Percentiles rank a stretch among this genome's conserved stretches.
These are phyloP conservation scores for bread wheat (Triticum aestivum) DNA, from an alignment of 176 grass and related monocot genomes.

Conservation along the genomic window IWGSC_CS_RefSeq_v2.1 NC_057811.1:376547067-376547566, in stretches of 20 bases:
- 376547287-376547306: background rate
- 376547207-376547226: background rate
- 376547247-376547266: too few species aligned
- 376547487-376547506: slow-evolving; percentile 3
- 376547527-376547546: slow-evolving; percentile 40
- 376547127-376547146: too few species aligned
- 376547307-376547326: background rate
- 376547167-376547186: background rate
- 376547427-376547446: background rate
- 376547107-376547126: too few species aligned
- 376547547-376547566: slow-evolving; percentile 21
- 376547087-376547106: too few species aligned
- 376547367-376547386: background rate
- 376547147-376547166: too few species aligned
- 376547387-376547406: background rate
- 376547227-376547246: slow-evolving; percentile 18
- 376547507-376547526: background rate
- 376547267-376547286: too few species aligned
- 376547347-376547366: background rate
- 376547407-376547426: background rate
- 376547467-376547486: background rate
- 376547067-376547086: too few species aligned
- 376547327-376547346: background rate
- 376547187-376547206: background rate
- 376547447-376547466: background rate